Evolutionary conservation across 345 rosid species (phyloP).

Genomic region (Acer yangbiense): DNA sequence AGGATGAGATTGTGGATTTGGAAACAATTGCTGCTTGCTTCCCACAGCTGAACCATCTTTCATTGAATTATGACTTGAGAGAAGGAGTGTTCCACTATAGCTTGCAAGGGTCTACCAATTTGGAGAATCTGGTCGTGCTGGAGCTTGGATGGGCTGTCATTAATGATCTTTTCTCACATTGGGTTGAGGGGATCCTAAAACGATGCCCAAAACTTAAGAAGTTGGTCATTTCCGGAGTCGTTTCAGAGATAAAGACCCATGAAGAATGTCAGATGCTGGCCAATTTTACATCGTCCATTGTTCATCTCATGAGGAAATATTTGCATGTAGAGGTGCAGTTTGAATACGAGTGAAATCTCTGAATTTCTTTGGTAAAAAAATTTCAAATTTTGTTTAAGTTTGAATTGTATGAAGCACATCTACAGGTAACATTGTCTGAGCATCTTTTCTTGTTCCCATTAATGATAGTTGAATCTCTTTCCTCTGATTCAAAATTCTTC

Average conservation of each 20-base stretch:
- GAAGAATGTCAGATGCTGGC: conserved; percentile 70
- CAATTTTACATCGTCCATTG: conserved; percentile 65
- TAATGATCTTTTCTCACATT: conserved; percentile 57
- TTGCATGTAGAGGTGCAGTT: conserved; percentile 73
- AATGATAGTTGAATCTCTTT: conserved; percentile 25
- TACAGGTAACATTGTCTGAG: conserved; percentile 19
- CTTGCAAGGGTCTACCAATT: conserved; percentile 51
- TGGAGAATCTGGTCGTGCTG: conserved; percentile 62
- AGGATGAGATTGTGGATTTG: conserved; percentile 59
- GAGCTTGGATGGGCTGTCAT: conserved; percentile 81
- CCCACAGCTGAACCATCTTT: conserved; percentile 66
- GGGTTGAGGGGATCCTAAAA: conserved; percentile 67
- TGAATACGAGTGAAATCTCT: conserved; percentile 49
- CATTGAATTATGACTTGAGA: conserved; percentile 67
- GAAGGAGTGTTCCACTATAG: conserved; percentile 61
- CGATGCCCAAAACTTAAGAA: conserved; percentile 70
- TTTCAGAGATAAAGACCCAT: conserved; percentile 67
- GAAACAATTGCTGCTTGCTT: conserved; percentile 72
- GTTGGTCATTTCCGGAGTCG: conserved; percentile 64
- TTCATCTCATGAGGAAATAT: conserved; percentile 79
- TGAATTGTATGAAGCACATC: conserved; percentile 21
- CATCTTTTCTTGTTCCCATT: neutral
- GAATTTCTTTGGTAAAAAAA: conserved; percentile 12
- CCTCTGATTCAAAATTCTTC: conserved; percentile 5
- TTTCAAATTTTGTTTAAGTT: conserved; percentile 20